Evolutionary conservation across 176 grass and related monocot genomes (phyloP).

Genomic region (Cymbopogon citratus): DNA sequence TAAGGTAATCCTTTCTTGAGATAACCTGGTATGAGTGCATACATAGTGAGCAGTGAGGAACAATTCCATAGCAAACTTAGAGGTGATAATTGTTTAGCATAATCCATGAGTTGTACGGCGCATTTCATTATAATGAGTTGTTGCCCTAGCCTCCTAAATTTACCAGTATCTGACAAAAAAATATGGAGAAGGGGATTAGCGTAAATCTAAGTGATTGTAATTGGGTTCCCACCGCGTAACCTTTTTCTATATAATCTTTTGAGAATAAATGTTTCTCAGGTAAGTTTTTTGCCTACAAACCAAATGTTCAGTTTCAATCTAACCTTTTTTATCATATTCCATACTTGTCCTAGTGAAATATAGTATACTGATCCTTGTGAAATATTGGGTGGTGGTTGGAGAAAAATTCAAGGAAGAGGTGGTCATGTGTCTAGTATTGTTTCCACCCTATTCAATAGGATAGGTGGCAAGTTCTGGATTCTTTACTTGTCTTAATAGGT

Average conservation of each 20-base stretch:
- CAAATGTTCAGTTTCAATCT: background rate
- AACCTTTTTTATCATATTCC: too few species aligned
- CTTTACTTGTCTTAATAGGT: background rate
- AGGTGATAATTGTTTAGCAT: background rate
- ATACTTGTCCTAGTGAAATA: background rate
- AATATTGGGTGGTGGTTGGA: background rate
- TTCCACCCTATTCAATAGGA: background rate
- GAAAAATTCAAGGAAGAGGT: background rate
- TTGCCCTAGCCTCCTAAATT: background rate
- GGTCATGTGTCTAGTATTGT: background rate
- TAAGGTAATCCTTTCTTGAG: background rate
- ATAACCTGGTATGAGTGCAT: background rate
- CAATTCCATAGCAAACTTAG: background rate
- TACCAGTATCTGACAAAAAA: background rate
- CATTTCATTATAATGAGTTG: background rate
- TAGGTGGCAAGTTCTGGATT: background rate
- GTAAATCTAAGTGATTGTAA: background rate
- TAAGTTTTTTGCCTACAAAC: background rate
- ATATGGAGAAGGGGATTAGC: background rate
- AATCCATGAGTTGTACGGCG: background rate
- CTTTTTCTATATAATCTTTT: background rate
- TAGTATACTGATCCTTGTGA: conserved; percentile 1
- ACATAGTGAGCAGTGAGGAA: background rate
- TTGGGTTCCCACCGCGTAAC: background rate
- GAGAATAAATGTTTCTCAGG: background rate